Percentiles rank a stretch among this genome's conserved stretches.
Conservation (phyloP, 202 grass and related monocot species). For the Cymbopogon flexuosus region DNA sequence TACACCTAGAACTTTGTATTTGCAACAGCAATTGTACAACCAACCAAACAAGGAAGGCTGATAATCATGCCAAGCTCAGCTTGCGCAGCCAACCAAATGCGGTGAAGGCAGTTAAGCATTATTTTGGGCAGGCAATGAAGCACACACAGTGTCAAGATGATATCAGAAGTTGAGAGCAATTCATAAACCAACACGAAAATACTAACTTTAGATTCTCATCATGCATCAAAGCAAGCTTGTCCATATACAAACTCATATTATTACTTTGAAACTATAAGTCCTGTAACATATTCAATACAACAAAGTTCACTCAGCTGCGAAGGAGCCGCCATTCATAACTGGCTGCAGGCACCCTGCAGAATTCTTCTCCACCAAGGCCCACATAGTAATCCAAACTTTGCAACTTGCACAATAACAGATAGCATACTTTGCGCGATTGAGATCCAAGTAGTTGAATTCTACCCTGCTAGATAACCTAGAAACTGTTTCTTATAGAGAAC, state of each 20-base stretch:
- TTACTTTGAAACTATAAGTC: constrained; percentile 36
- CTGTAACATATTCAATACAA: constrained; percentile 35
- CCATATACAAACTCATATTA: constrained; percentile 37
- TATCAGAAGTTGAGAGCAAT: neutral
- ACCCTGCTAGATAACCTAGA: constrained; percentile 41
- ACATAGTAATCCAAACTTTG: constrained; percentile 31
- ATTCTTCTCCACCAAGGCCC: constrained; percentile 14
- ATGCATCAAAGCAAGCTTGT: neutral
- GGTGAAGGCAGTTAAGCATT: too few relatives aligned
- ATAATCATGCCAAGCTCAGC: neutral
- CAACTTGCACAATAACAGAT: constrained; percentile 23
- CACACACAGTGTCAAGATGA: neutral
- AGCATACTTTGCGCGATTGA: constrained; percentile 11
- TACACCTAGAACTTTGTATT: neutral
- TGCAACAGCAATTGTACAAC: neutral
- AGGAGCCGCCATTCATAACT: neutral
- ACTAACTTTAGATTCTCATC: neutral
- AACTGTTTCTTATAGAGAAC: constrained; percentile 21
- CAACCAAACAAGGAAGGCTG: neutral
- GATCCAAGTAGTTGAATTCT: constrained; percentile 17
- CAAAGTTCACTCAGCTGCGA: constrained; percentile 26
- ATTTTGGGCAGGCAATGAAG: neutral
- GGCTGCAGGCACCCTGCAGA: neutral
- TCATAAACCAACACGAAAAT: neutral
- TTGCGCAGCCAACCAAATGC: neutral